Evolutionary conservation across 495 filamentous ascomycete species (phyloP), one percentile per base, ranked within the genome.

Genomic region (Penicillium waksmanii): DNA sequence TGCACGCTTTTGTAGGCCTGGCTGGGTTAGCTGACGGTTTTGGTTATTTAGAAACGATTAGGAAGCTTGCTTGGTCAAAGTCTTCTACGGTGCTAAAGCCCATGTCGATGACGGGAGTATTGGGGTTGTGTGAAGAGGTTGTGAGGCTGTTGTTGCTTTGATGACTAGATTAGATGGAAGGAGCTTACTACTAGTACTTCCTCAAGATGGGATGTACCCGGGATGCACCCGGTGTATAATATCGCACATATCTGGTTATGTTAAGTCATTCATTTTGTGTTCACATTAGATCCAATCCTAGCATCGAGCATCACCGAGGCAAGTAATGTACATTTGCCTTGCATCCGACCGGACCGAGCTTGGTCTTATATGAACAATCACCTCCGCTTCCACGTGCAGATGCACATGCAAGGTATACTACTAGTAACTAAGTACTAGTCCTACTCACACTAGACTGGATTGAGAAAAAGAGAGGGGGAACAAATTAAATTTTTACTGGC

Each of bases 1-100:
- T 60, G 66, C 1, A 75, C 66, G 8, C 56, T 73, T 6, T 58
- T 50, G 42, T 76, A 69, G 17, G 68, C 68, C 65, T 68, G 13
- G 18, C 10, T 1, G 6, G 5, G 19, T 54, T 21, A 53, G 42
- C 19, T 6, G 18, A 27, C 12, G 17, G 25, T 10, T 23, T n/a
- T 46, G 23, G 17, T 31, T 9, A 31, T 31, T 31, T 31, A 31
- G 27, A 4, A 31, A 31, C 8, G 5, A 31, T 8, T 9, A 0
- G 8, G 8, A 31, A 8, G 44, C 23, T 53, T 54, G 62, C 65
- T 60, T 65, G 50, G 23, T 65, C 59, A 46, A 68, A 68, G 38
- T 68, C 65, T 11, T 34, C 36, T 18, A 40, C 27, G 12, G 65
- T 65, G 18, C 58, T 62, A 33, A 65, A 68, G 1, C 47, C 57